Conservation (phyloP, 1,139 yeast species). For the Yamadazyma pseudoaaseri region DNA sequence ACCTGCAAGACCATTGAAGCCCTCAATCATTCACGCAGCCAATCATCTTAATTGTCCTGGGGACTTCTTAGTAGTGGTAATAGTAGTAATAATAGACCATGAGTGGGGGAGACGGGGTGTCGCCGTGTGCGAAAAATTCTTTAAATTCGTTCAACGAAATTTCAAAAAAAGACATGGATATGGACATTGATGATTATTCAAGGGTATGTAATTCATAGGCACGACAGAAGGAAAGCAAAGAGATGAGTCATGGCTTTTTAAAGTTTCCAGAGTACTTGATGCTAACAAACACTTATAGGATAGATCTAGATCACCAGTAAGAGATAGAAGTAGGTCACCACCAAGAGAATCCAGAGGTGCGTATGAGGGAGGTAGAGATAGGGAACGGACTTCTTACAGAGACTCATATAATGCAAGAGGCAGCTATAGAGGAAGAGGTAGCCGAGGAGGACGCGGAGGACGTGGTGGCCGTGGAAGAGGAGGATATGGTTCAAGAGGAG, state of each 20-base stretch:
- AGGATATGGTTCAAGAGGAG: constrained; percentile 19
- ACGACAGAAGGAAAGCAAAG: neutral
- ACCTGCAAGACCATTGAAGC: too few relatives aligned
- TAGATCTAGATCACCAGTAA: constrained; percentile 48
- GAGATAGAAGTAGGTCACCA: constrained; percentile 40
- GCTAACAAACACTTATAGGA: constrained; percentile 30
- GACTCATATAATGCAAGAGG: constrained; percentile 22
- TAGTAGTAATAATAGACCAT: too few relatives aligned
- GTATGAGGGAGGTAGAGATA: constrained; percentile 4
- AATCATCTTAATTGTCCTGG: too few relatives aligned
- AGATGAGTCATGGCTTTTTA: neutral
- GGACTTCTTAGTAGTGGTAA: too few relatives aligned
- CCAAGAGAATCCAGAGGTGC: constrained; percentile 13
- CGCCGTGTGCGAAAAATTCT: constrained; percentile 1
- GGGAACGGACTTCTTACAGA: constrained; percentile 15
- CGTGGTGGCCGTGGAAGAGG: constrained; percentile 23
- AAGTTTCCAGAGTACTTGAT: too few relatives aligned
- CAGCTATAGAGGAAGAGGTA: constrained; percentile 16
- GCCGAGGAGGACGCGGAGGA: constrained; percentile 16
- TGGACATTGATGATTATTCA: constrained; percentile 57
- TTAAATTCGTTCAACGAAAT: neutral
- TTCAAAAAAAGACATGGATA: constrained; percentile 19
- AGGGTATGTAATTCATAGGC: constrained; percentile 37
- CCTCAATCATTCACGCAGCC: too few relatives aligned
- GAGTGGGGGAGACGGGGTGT: too few relatives aligned